Percentiles rank a stretch among this genome's conserved stretches.
Conservation (phyloP, 2,329 filamentous ascomycete species). For the Clonostachys rhizophaga region DNA sequence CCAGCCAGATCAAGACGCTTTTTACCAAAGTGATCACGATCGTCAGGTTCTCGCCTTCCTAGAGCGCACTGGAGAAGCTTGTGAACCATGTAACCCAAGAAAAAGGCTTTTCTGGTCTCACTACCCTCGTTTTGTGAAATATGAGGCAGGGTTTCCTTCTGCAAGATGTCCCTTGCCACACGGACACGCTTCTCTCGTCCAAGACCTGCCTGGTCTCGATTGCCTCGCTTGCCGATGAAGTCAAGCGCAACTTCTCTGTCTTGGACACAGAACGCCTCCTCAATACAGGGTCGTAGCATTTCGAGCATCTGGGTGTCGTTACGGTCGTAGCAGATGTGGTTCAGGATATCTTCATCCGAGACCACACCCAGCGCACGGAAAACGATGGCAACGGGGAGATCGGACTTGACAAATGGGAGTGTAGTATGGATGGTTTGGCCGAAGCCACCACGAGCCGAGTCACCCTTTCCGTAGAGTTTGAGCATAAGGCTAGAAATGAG, state of each 20-base stretch:
- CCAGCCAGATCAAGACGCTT: conserved; percentile 95
- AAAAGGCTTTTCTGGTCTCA: conserved; percentile 95
- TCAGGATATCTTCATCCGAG: conserved; percentile 95
- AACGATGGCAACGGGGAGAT: conserved; percentile 90
- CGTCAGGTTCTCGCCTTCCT: conserved; percentile 88
- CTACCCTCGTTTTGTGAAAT: conserved; percentile 94
- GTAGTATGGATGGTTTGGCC: conserved; percentile 88
- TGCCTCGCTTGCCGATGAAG: conserved; percentile 90
- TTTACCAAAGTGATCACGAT: conserved; percentile 98
- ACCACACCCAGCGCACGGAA: conserved; percentile 95
- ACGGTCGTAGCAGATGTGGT: conserved; percentile 94
- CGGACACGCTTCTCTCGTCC: conserved; percentile 84
- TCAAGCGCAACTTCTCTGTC: conserved; percentile 92
- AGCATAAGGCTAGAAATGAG: conserved; percentile 90
- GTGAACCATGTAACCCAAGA: conserved; percentile 98
- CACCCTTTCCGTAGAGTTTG: conserved; percentile 84
- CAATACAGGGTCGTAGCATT: conserved; percentile 94
- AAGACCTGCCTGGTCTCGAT: conserved; percentile 53
- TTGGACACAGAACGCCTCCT: conserved; percentile 94
- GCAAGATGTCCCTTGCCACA: conserved; percentile 89
- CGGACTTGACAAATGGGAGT: conserved; percentile 88
- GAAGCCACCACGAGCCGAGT: conserved; percentile 69
- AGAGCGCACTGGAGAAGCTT: conserved; percentile 89
- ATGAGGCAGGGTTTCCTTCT: conserved; percentile 94
- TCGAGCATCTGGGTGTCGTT: conserved; percentile 97